Percentiles rank a stretch among this genome's conserved stretches.
These are phyloP conservation scores for Zymoseptoria ardabiliae DNA, from an alignment of 2,329 filamentous ascomycete genomes.

Conservation along the genomic window DNA sequence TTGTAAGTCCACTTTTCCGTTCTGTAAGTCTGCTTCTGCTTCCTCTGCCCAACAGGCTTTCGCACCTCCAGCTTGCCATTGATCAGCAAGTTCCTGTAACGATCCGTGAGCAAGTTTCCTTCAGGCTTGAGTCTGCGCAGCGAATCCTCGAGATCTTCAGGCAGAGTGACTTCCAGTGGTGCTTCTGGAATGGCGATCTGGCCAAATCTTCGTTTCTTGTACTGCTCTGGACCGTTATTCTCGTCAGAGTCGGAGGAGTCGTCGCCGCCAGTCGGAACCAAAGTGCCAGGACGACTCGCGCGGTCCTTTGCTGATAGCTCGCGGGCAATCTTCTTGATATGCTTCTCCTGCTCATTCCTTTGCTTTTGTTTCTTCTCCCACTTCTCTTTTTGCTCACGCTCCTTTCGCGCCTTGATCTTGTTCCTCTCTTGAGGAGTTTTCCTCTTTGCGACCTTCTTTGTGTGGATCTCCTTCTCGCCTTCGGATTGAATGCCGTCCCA, in stretches of 20 bases:
- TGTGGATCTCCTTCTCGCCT: constrained; percentile 57
- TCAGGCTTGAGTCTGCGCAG: constrained; percentile 64
- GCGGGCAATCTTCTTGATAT: constrained; percentile 63
- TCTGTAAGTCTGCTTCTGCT: constrained; percentile 69
- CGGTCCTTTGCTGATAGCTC: constrained; percentile 55
- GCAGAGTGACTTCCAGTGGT: constrained; percentile 42
- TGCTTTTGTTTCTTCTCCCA: constrained; percentile 70
- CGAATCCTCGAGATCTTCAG: constrained; percentile 45
- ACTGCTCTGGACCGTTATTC: constrained; percentile 30
- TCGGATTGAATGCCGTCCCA: constrained; percentile 50
- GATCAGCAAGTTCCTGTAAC: constrained; percentile 81
- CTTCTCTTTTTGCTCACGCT: constrained; percentile 68
- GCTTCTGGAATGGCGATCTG: constrained; percentile 66
- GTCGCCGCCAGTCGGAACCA: constrained; percentile 3
- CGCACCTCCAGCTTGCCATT: constrained; percentile 83
- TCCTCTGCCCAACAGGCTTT: constrained; percentile 69
- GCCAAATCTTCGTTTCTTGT: constrained; percentile 60
- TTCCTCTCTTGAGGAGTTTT: constrained; percentile 86
- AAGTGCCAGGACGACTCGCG: constrained; percentile 16
- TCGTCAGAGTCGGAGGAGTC: constrained; percentile 17
- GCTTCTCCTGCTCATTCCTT: constrained; percentile 62
- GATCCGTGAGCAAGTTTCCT: constrained; percentile 87
- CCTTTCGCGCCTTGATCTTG: constrained; percentile 79
- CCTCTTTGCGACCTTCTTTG: constrained; percentile 65
- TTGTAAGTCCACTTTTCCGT: constrained; percentile 99